A percentile compares a stretch with the other conserved stretches of the same genome.
Evolutionary conservation across 768 basidiomycete genomes (phyloP).

Genomic region (Harrya chromipes): DNA sequence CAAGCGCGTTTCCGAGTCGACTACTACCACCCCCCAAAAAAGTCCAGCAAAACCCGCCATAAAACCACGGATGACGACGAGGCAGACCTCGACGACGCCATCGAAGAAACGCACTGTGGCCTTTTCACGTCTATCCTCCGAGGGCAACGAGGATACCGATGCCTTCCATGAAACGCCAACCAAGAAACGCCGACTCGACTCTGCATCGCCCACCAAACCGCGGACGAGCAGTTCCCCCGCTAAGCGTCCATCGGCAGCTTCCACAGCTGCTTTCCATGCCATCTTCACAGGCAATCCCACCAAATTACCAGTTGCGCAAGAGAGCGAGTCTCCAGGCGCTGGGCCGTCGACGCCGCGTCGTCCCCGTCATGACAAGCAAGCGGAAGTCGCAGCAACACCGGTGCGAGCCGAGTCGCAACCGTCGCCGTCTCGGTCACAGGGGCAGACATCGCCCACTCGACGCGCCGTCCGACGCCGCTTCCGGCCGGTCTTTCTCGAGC

Average conservation of each 20-base stretch:
- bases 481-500: conserved; percentile 47
- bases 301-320: conserved; percentile 1
- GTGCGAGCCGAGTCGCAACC: conserved; percentile 23
- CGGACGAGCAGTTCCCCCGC: conserved; percentile 12
- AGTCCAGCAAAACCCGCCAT: conserved; percentile 18
- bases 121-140: conserved; percentile 9
- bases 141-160: conserved; percentile 29
- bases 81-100: conserved; percentile 5
- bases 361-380: conserved; percentile 10
- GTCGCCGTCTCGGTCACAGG: conserved; percentile 20
- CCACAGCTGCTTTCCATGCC: conserved; percentile 17
- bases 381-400: neutral
- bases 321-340: neutral
- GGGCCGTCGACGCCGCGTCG: conserved; percentile 27
- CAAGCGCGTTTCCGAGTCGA: neutral
- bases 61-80: conserved; percentile 11
- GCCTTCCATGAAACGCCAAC: conserved; percentile 41
- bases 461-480: conserved; percentile 37
- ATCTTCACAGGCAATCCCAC: conserved; percentile 12
- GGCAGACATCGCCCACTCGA: conserved; percentile 7
- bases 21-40: conserved; percentile 14
- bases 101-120: conserved; percentile 33
- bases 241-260: neutral
- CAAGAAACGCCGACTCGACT: conserved; percentile 38
- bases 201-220: conserved; percentile 11